A percentile compares a stretch with the other conserved stretches of the same genome.
These are phyloP conservation scores for Cladosporium sp. DNA, from an alignment of 2,329 filamentous ascomycete species.

Conservation along the genomic window DNA sequence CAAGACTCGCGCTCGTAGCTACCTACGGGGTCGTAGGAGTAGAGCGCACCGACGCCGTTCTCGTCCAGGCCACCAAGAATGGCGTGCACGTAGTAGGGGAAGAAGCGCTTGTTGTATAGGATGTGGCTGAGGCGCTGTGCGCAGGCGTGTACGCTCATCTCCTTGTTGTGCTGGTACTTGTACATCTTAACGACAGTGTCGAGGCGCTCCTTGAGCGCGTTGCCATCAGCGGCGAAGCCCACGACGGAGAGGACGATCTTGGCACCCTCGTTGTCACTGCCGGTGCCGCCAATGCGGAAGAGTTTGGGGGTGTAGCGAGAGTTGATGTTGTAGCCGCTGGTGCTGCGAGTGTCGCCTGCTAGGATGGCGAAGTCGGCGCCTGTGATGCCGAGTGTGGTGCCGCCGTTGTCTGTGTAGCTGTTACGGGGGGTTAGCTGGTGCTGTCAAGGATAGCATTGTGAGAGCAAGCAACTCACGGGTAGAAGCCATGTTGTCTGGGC, in stretches of 20 bases:
- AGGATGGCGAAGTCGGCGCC: constrained; percentile 94
- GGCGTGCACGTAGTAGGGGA: constrained; percentile 96
- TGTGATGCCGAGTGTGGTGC: constrained; percentile 91
- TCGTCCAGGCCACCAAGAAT: constrained; percentile 94
- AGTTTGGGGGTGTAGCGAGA: constrained; percentile 93
- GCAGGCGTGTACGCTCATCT: constrained; percentile 91
- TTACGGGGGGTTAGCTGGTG: constrained; percentile 18
- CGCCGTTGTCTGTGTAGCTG: constrained; percentile 97
- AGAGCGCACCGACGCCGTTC: constrained; percentile 89
- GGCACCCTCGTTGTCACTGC: constrained; percentile 79
- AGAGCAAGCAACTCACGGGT: constrained; percentile 68
- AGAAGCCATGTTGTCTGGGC: constrained; percentile 76
- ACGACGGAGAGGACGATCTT: constrained; percentile 90
- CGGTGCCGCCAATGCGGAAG: constrained; percentile 93
- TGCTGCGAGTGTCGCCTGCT: constrained; percentile 94
- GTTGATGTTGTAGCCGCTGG: constrained; percentile 98
- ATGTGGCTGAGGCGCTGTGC: constrained; percentile 94
- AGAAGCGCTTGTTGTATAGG: constrained; percentile 96
- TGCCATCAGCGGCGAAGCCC: constrained; percentile 92
- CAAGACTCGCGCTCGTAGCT: constrained; percentile 98
- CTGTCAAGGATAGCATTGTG: background rate
- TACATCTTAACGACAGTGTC: constrained; percentile 98
- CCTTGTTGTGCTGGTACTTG: constrained; percentile 95
- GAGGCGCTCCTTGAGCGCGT: constrained; percentile 89
- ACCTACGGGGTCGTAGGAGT: constrained; percentile 96